phyloP scores from a whole-genome alignment of 495 filamentous ascomycete genomes.

The Staphylotrichum longicolle region DNA sequence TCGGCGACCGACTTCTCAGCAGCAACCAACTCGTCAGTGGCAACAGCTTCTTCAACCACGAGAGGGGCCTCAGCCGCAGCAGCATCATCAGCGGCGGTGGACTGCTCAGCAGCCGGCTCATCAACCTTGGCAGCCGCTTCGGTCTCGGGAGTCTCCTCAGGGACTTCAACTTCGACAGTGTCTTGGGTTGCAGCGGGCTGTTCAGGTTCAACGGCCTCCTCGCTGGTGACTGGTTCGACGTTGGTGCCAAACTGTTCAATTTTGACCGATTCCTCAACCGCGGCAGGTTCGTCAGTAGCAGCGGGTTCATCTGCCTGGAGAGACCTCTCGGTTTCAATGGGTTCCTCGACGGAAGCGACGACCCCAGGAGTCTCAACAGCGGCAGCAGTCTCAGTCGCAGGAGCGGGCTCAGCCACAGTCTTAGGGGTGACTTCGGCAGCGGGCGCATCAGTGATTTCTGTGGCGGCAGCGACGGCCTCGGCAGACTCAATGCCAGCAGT shows the following conservation, averaged over 20 bases:
- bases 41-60: too few species aligned
- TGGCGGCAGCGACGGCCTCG: conserved; percentile 16
- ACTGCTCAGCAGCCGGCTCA: background rate
- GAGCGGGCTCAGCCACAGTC: background rate
- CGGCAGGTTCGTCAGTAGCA: background rate
- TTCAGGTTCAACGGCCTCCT: conserved; percentile 1
- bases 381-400: conserved; percentile 2
- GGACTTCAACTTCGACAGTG: background rate
- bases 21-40: too few species aligned
- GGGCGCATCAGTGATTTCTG: background rate
- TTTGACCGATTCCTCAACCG: conserved; percentile 8
- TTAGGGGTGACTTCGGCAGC: background rate
- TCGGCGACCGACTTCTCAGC: background rate
- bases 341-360: background rate
- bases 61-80: too few species aligned
- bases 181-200: conserved; percentile 1
- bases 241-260: conserved; percentile 1
- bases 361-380: background rate
- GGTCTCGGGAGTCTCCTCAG: background rate
- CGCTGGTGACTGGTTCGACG: conserved; percentile 6
- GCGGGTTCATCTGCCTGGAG: conserved; percentile 16
- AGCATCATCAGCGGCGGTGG: too few species aligned
- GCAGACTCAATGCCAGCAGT: conserved; percentile 14
- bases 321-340: background rate
- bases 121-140: background rate